These are phyloP conservation scores for Aspergillus conjunctus DNA, from an alignment of 495 filamentous ascomycete genomes.

Conservation along the genomic window DNA sequence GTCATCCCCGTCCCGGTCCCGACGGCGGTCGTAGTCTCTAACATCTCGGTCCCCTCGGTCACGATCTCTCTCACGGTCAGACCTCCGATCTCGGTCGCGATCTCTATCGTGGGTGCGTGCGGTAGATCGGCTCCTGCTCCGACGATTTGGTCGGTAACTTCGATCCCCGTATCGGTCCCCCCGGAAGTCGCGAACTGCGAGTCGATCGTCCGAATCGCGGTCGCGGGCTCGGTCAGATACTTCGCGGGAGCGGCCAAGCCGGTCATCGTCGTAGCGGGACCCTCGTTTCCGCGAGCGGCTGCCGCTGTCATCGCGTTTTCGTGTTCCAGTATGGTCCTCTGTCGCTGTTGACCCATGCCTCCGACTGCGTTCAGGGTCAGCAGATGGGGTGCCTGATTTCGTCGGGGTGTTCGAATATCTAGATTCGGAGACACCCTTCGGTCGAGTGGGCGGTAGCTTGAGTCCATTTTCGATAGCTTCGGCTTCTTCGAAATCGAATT, in stretches of 20 bases:
- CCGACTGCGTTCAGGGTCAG: slow-evolving; percentile 26
- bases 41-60: slow-evolving; percentile 26
- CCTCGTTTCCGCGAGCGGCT: slow-evolving; percentile 36
- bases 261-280: slow-evolving; percentile 41
- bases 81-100: slow-evolving; percentile 37
- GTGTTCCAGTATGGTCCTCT: slow-evolving; percentile 34
- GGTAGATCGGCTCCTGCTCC: slow-evolving; percentile 44
- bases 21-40: slow-evolving; percentile 30
- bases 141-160: slow-evolving; percentile 41
- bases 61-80: slow-evolving; percentile 33
- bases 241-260: slow-evolving; percentile 38
- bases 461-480: slow-evolving; percentile 52
- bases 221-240: slow-evolving; percentile 39
- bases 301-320: slow-evolving; percentile 37
- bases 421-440: slow-evolving; percentile 34
- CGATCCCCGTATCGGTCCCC: slow-evolving; percentile 34
- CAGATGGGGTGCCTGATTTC: slow-evolving; percentile 33
- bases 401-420: slow-evolving; percentile 35
- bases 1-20: slow-evolving; percentile 29
- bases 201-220: slow-evolving; percentile 39
- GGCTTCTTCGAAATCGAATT: slow-evolving; percentile 58
- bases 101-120: slow-evolving; percentile 33
- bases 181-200: slow-evolving; percentile 40
- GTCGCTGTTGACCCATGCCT: slow-evolving; percentile 32
- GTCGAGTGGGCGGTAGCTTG: slow-evolving; percentile 34